Evolutionary conservation across 345 rosid genomes (phyloP).

Genomic region (Pistacia atlantica): DNA sequence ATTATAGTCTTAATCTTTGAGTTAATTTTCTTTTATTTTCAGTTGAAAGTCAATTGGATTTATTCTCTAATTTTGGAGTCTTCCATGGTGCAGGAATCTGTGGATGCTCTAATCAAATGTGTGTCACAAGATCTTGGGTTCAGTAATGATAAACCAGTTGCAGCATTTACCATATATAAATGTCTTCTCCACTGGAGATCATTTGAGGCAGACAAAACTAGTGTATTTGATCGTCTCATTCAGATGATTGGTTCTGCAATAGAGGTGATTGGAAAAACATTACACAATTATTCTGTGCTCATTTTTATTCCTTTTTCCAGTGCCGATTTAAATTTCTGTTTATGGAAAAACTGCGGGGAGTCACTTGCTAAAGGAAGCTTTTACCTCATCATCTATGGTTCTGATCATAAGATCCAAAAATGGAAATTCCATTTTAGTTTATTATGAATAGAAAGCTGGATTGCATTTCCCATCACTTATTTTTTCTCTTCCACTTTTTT

Average conservation of each 20-base stretch:
- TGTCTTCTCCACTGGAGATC: conserved; percentile 91
- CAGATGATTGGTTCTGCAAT: conserved; percentile 86
- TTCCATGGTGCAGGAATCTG: conserved; percentile 58
- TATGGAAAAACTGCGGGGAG: background rate
- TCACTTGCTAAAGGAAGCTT: conserved; percentile 3
- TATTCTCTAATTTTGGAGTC: conserved; percentile 8
- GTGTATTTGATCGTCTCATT: conserved; percentile 91
- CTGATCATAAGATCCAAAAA: background rate
- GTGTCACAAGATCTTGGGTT: conserved; percentile 65
- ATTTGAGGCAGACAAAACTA: conserved; percentile 91
- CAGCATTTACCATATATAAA: conserved; percentile 83
- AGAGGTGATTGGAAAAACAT: conserved; percentile 52
- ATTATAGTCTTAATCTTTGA: background rate
- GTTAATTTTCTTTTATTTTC: conserved; percentile 6
- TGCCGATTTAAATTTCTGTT: background rate
- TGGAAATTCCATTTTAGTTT: background rate
- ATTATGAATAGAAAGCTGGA: background rate
- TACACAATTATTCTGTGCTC: conserved; percentile 7
- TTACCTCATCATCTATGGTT: background rate
- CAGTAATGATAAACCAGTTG: conserved; percentile 78
- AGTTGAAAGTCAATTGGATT: conserved; percentile 6
- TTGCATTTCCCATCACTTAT: background rate
- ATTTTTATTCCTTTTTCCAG: conserved; percentile 8
- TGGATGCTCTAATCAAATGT: conserved; percentile 70
- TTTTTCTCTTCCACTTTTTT: background rate